Conservation (phyloP, 2,329 filamentous ascomycete genomes). For the Ceratocystis ficicola region DNA sequence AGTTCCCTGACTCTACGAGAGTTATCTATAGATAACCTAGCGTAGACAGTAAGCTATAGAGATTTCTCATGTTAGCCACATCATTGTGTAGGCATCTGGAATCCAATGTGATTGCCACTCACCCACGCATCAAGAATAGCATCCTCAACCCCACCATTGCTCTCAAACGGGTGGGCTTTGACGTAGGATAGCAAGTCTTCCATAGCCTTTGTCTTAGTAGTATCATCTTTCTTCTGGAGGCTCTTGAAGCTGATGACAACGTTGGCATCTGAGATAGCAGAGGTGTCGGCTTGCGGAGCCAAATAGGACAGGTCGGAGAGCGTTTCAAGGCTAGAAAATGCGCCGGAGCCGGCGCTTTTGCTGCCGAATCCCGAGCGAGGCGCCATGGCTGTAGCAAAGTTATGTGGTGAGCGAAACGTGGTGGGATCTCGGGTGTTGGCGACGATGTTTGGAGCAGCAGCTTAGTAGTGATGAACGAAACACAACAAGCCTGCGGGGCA, state of each 20-base stretch:
- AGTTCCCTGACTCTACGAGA: slow-evolving; percentile 78
- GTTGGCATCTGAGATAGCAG: slow-evolving; percentile 63
- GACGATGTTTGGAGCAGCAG: background rate
- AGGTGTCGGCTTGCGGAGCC: slow-evolving; percentile 70
- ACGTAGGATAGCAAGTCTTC: slow-evolving; percentile 67
- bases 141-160: slow-evolving; percentile 59
- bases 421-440: background rate
- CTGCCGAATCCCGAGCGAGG: slow-evolving; percentile 15
- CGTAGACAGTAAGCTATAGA: slow-evolving; percentile 65
- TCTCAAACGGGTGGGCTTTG: slow-evolving; percentile 40
- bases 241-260: slow-evolving; percentile 88
- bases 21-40: slow-evolving; percentile 80
- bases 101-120: slow-evolving; percentile 24
- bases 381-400: background rate
- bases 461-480: background rate
- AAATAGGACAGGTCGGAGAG: slow-evolving; percentile 60
- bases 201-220: slow-evolving; percentile 78
- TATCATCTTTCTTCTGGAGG: slow-evolving; percentile 80
- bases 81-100: background rate
- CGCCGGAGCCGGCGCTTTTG: slow-evolving; percentile 11
- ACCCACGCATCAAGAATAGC: slow-evolving; percentile 82
- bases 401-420: background rate
- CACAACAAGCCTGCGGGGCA: background rate
- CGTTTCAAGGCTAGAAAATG: slow-evolving; percentile 1
- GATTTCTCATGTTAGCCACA: background rate